Conservation (phyloP, 2,329 filamentous ascomycete genomes). For the Pseudomassariella vexata region DNA sequence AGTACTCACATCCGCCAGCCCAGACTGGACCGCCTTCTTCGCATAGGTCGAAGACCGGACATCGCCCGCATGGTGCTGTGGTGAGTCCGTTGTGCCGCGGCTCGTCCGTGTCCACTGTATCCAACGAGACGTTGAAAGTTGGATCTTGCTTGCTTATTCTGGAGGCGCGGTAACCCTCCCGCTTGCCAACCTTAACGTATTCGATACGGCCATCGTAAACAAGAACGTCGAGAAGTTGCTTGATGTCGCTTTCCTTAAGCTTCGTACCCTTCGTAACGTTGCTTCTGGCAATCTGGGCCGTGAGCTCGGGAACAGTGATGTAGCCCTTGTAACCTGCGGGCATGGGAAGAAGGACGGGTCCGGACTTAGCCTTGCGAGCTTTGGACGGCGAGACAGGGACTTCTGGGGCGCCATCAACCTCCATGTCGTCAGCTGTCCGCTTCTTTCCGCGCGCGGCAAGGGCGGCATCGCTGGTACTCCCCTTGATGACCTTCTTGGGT, state of each 20-base stretch:
- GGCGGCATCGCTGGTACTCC: conserved; percentile 31
- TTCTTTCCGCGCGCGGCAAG: conserved; percentile 40
- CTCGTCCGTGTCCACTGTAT: conserved; percentile 27
- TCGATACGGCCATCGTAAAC: conserved; percentile 85
- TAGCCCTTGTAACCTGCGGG: conserved; percentile 69
- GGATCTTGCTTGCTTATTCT: conserved; percentile 38
- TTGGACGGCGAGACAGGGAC: conserved; percentile 20
- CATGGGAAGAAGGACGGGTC: conserved; percentile 37
- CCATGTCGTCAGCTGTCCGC: conserved; percentile 42
- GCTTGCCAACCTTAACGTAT: conserved; percentile 43
- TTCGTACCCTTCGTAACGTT: conserved; percentile 69
- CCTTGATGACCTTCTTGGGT: conserved; percentile 53
- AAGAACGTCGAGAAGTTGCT: conserved; percentile 81
- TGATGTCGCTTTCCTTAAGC: conserved; percentile 68
- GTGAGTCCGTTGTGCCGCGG: conserved; percentile 66
- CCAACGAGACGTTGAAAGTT: conserved; percentile 15
- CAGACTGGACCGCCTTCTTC: conserved; percentile 87
- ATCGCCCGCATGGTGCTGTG: conserved; percentile 84
- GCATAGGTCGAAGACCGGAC: conserved; percentile 90
- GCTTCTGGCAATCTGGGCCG: conserved; percentile 62
- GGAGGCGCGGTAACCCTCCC: conserved; percentile 47
- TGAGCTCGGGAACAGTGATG: conserved; percentile 74
- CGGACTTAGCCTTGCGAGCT: conserved; percentile 13
- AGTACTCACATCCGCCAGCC: conserved; percentile 87
- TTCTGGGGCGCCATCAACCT: conserved; percentile 21